phyloP scores from a whole-genome alignment of 345 rosid species.

The Reutealis trisperma region DNA sequence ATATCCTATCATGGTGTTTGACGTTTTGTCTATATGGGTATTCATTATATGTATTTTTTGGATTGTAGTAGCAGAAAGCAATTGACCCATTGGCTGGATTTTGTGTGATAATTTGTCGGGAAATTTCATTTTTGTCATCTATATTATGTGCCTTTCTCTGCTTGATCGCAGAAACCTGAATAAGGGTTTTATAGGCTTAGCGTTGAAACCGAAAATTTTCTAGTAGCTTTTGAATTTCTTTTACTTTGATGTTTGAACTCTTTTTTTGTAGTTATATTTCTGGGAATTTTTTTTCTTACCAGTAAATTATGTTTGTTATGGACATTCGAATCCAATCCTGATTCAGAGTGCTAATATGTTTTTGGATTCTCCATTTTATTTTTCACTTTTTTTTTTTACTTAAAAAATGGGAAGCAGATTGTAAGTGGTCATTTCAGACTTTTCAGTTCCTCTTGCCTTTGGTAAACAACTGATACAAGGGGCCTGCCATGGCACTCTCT shows the following conservation, averaged over 20 bases:
- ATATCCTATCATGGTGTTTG: not conserved
- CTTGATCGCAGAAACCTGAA: not conserved
- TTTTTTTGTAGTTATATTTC: not conserved
- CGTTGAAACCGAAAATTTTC: not conserved
- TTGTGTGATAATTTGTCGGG: not conserved
- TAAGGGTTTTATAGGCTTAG: not conserved
- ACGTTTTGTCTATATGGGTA: not conserved
- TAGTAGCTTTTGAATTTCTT: not conserved
- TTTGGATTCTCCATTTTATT: not conserved
- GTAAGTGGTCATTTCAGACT: not conserved
- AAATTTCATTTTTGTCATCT: not conserved
- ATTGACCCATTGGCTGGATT: not conserved
- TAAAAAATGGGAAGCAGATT: not conserved
- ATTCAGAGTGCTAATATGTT: not conserved
- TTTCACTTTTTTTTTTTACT: not conserved
- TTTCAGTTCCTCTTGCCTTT: not conserved
- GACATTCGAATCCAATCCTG: not conserved
- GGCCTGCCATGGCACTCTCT: conserved; percentile 30
- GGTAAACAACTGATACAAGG: not conserved
- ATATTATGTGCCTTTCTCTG: not conserved
- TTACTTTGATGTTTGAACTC: not conserved
- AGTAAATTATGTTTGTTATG: not conserved
- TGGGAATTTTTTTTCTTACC: not conserved
- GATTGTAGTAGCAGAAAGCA: not conserved
- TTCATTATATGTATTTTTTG: not conserved